These are phyloP conservation scores for Pachysolen tannophilus DNA, from an alignment of 805 yeast species.

Conservation along the genomic window DNA sequence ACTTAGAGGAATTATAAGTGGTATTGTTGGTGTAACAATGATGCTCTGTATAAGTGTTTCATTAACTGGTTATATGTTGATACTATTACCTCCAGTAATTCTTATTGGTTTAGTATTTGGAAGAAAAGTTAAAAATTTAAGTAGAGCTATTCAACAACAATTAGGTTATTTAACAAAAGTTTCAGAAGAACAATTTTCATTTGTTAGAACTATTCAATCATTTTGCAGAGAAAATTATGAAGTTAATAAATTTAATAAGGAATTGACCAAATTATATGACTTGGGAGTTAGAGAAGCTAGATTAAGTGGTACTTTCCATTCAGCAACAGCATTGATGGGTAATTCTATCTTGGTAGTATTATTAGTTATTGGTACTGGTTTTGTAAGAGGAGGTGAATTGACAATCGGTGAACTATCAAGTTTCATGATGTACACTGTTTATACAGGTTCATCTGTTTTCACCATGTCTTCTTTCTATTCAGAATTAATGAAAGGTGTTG, in stretches of 20 bases:
- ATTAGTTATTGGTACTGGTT: conserved; percentile 70
- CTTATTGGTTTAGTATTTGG: conserved; percentile 80
- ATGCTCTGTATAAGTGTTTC: conserved; percentile 84
- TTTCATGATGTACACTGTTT: conserved; percentile 92
- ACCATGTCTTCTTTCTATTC: conserved; percentile 88
- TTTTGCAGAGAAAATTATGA: conserved; percentile 82
- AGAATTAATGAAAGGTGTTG: conserved; percentile 95
- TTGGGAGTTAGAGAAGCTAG: conserved; percentile 76
- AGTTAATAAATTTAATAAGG: conserved; percentile 64
- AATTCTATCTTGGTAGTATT: conserved; percentile 73
- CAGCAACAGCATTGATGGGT: conserved; percentile 79
- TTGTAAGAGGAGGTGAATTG: conserved; percentile 70
- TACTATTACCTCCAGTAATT: conserved; percentile 78
- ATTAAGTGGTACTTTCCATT: conserved; percentile 67
- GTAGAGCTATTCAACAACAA: conserved; percentile 73
- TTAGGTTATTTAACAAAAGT: conserved; percentile 83
- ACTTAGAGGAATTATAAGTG: conserved; percentile 73
- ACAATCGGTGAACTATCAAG: conserved; percentile 86
- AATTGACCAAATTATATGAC: conserved; percentile 55
- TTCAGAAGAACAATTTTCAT: conserved; percentile 84
- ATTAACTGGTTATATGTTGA: conserved; percentile 71
- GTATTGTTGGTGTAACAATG: conserved; percentile 83
- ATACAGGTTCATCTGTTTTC: conserved; percentile 87
- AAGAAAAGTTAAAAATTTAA: conserved; percentile 60
- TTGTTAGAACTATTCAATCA: conserved; percentile 80